Evolutionary conservation across 768 basidiomycete genomes (phyloP).

Genomic region (Strobilomyces dryophilus): DNA sequence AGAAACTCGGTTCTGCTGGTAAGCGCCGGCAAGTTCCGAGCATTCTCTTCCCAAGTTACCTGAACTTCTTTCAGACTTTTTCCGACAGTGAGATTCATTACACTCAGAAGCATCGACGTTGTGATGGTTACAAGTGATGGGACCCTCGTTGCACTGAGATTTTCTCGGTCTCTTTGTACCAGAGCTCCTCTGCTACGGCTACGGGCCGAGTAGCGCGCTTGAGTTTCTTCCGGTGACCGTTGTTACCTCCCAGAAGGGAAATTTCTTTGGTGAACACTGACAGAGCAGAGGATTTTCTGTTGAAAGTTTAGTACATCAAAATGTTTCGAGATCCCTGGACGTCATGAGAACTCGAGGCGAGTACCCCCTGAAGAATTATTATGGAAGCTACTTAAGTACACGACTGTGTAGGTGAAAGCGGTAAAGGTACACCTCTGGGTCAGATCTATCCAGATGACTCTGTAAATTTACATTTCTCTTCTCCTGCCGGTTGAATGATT

Average conservation of each 20-base stretch:
- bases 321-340: slow-evolving; percentile 10
- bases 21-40: slow-evolving; percentile 24
- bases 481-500: slow-evolving; percentile 23
- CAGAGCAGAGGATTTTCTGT: slow-evolving; percentile 1
- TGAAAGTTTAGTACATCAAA: slow-evolving; percentile 1
- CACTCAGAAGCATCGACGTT: slow-evolving; percentile 21
- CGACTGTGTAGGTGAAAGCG: slow-evolving; percentile 11
- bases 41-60: slow-evolving; percentile 9
- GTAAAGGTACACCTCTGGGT: slow-evolving; percentile 14
- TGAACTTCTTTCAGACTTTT: slow-evolving; percentile 24
- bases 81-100: slow-evolving; percentile 24
- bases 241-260: background rate
- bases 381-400: slow-evolving; percentile 21
- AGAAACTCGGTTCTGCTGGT: slow-evolving; percentile 12
- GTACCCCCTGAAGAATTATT: slow-evolving; percentile 16
- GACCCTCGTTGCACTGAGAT: slow-evolving; percentile 2
- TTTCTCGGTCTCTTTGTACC: slow-evolving; percentile 1
- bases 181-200: background rate
- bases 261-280: background rate
- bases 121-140: slow-evolving; percentile 27
- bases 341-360: slow-evolving; percentile 16
- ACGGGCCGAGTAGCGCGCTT: background rate
- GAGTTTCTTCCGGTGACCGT: background rate
- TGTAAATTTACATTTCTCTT: slow-evolving; percentile 17
- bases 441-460: slow-evolving; percentile 18